phyloP scores from a whole-genome alignment of 257 asterid species.

The Primulina tabacum region DNA sequence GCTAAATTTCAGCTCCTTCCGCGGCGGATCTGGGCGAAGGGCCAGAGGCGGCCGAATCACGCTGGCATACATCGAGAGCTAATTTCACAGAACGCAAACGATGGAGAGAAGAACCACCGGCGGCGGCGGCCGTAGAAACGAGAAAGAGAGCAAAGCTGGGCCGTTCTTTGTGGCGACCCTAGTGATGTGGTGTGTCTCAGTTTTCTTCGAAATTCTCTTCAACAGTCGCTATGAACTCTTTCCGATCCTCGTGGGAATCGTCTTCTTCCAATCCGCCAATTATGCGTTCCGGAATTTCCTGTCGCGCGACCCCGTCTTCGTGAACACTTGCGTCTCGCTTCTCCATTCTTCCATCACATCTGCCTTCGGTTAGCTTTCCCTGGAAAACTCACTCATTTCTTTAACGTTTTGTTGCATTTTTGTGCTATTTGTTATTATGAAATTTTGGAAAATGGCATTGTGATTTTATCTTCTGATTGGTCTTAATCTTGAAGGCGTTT shows the following conservation, averaged over 20 bases:
- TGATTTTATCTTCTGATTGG: background rate
- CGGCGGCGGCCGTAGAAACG: conserved; percentile 24
- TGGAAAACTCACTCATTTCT: background rate
- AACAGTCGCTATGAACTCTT: conserved; percentile 59
- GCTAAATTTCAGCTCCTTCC: no score
- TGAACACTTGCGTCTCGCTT: conserved; percentile 88
- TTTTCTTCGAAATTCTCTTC: conserved; percentile 64
- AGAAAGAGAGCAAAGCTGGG: conserved; percentile 46
- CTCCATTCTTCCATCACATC: conserved; percentile 80
- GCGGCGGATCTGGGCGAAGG: background rate
- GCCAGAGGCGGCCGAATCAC: background rate
- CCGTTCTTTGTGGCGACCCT: conserved; percentile 72
- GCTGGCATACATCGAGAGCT: background rate
- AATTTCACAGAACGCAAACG: background rate
- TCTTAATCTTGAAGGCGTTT: background rate
- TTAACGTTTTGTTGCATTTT: background rate
- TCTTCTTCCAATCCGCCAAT: conserved; percentile 70
- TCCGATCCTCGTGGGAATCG: conserved; percentile 56
- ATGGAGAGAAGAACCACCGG: conserved; percentile 15
- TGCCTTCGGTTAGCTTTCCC: conserved; percentile 45
- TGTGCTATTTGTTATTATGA: background rate
- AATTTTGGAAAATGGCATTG: background rate
- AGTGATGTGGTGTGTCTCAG: conserved; percentile 76
- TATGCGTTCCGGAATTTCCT: conserved; percentile 52
- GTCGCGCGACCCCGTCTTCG: conserved; percentile 70